Evolutionary conservation across 2,329 filamentous ascomycete genomes (phyloP).

Genomic region (Hymenoscyphus fraxineus): DNA sequence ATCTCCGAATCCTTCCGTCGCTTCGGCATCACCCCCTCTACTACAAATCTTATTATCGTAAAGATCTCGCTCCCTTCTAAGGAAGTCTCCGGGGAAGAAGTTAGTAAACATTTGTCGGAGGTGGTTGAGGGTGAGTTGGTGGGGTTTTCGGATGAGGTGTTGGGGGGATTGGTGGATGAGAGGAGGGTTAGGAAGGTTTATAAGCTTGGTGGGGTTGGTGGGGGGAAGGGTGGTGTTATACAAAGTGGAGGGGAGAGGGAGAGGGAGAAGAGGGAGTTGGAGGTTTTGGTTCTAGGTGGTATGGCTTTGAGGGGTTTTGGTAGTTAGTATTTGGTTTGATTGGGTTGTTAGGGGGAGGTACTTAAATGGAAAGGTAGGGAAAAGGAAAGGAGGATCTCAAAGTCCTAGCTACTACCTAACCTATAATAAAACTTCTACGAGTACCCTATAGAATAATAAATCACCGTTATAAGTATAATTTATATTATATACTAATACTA

Average conservation of each 20-base stretch:
- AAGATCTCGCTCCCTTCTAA: constrained; percentile 60
- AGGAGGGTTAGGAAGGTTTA: constrained; percentile 77
- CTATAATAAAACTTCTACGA: too few species aligned
- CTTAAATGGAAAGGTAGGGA: too few species aligned
- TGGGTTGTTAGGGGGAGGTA: too few species aligned
- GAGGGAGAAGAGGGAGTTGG: constrained; percentile 52
- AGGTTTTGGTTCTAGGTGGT: constrained; percentile 65
- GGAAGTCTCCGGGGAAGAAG: constrained; percentile 37
- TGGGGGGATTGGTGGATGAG: constrained; percentile 60
- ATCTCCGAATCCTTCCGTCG: constrained; percentile 89
- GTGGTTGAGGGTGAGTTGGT: constrained; percentile 59
- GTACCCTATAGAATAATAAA: too few species aligned
- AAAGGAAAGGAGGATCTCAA: too few species aligned
- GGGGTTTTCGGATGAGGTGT: constrained; percentile 59
- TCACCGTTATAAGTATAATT: too few species aligned
- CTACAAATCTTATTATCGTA: constrained; percentile 70
- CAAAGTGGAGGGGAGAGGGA: constrained; percentile 29
- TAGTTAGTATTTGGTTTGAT: too few species aligned
- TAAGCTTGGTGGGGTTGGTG: constrained; percentile 61
- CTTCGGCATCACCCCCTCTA: constrained; percentile 74
- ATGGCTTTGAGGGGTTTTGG: constrained; percentile 68
- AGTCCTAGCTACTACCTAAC: too few species aligned
- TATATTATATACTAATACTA: too few species aligned
- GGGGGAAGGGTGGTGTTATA: constrained; percentile 15
- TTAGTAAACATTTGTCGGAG: constrained; percentile 56